A percentile compares a stretch with the other conserved stretches of the same genome.
Evolutionary conservation across 306 rosid genomes (phyloP).

Genomic region (Pterocarpus macrocarpus): DNA sequence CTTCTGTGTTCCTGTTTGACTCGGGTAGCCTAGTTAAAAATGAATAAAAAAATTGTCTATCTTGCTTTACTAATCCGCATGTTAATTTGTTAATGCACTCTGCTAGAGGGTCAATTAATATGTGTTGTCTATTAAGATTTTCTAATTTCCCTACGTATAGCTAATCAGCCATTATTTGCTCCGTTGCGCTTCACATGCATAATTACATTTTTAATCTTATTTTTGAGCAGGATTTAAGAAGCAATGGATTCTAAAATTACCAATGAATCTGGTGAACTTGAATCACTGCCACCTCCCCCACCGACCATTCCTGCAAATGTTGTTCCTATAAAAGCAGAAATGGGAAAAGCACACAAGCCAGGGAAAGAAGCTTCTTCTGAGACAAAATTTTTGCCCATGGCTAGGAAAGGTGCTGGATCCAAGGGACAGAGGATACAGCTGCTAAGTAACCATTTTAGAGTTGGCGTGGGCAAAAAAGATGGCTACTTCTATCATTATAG

Average conservation of each 20-base stretch:
- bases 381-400: constrained; percentile 45
- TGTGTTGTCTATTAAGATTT: too few relatives aligned
- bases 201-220: not conserved
- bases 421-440: constrained; percentile 53
- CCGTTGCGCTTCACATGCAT: not conserved
- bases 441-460: constrained; percentile 53
- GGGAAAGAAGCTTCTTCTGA: not conserved
- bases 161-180: not conserved
- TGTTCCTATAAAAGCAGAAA: constrained; percentile 25
- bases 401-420: constrained; percentile 48
- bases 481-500: constrained; percentile 57
- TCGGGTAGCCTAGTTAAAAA: not conserved
- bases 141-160: not conserved
- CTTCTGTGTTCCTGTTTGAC: not conserved
- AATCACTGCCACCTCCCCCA: constrained; percentile 43
- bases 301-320: constrained; percentile 34
- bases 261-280: not conserved
- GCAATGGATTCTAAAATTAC: constrained; percentile 36
- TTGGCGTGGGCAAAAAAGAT: constrained; percentile 30
- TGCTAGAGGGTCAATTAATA: too few relatives aligned
- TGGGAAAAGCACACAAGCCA: constrained; percentile 3
- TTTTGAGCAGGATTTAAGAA: constrained; percentile 34
- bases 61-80: not conserved
- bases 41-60: not conserved
- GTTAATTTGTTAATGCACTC: too few relatives aligned